phyloP scores from a whole-genome alignment of 2,329 filamentous ascomycete genomes.

The Talaromyces marneffei region DNA sequence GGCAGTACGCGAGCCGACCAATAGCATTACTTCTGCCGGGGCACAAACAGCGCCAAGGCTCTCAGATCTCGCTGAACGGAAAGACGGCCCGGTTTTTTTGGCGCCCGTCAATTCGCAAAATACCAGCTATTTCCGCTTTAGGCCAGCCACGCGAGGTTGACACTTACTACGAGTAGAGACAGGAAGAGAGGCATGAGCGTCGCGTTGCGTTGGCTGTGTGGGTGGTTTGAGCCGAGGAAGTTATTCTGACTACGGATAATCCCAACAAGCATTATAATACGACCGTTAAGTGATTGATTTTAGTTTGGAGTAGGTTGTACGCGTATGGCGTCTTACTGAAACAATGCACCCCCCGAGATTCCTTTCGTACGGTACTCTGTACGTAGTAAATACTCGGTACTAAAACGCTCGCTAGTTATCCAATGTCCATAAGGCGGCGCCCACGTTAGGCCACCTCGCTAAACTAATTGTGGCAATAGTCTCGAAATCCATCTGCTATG shows the following conservation, averaged over 20 bases:
- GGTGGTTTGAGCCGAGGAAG: background rate
- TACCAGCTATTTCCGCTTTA: background rate
- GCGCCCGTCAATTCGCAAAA: background rate
- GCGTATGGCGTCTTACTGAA: background rate
- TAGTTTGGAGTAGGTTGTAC: background rate
- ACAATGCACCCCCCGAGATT: background rate
- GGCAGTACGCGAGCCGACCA: background rate
- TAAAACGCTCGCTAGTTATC: background rate
- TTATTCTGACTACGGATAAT: background rate
- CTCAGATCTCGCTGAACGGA: slow-evolving; percentile 4
- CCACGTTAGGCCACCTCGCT: background rate
- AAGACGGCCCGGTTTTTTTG: slow-evolving; percentile 6
- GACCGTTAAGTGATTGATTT: background rate
- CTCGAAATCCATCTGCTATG: too few relatives aligned
- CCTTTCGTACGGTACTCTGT: background rate
- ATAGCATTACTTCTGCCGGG: background rate
- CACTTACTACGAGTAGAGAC: background rate
- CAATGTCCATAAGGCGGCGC: background rate
- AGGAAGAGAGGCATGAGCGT: background rate
- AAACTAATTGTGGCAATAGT: background rate
- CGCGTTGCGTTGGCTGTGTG: background rate
- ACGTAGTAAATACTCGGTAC: too few relatives aligned
- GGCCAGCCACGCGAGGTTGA: background rate
- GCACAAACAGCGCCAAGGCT: background rate
- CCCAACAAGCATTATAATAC: background rate